Evolutionary conservation across 768 basidiomycete genomes (phyloP).

Genomic region (Agrocybe praecox): DNA sequence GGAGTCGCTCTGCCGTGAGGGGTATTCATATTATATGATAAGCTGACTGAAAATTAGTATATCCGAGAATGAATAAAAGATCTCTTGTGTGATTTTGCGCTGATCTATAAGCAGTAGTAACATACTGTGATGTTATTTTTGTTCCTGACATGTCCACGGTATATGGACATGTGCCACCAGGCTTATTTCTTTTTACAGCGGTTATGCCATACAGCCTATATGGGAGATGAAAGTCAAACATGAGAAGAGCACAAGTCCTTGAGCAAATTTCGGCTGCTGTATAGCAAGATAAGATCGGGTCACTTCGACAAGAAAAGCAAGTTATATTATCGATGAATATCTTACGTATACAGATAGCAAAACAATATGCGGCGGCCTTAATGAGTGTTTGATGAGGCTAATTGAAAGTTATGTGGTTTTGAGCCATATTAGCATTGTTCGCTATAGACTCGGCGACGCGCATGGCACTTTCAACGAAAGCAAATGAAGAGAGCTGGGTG

Average conservation of each 20-base stretch:
- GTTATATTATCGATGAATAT: not conserved
- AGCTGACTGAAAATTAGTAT: not conserved
- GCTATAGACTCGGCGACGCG: slow-evolving; percentile 28
- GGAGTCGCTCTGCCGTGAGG: not conserved
- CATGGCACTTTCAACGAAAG: slow-evolving; percentile 26
- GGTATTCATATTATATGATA: not conserved
- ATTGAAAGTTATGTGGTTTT: slow-evolving; percentile 23
- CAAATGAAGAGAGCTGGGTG: slow-evolving; percentile 37
- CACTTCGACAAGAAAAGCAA: not conserved
- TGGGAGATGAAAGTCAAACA: too few species aligned
- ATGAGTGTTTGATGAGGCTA: not conserved
- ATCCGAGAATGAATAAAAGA: not conserved
- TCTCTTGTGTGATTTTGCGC: too few species aligned
- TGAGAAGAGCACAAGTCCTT: not conserved
- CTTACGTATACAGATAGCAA: slow-evolving; percentile 4
- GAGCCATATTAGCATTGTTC: slow-evolving; percentile 23
- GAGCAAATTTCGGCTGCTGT: too few species aligned
- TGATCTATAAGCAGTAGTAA: not conserved
- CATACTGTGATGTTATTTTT: not conserved
- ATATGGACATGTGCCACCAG: not conserved
- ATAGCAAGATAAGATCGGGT: too few species aligned
- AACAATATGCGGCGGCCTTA: not conserved
- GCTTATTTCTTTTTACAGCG: too few species aligned
- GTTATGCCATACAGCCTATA: too few species aligned
- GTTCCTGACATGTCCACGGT: not conserved